Conservation (phyloP, 2,329 filamentous ascomycete genomes). For the Apiospora pterosperma region DNA sequence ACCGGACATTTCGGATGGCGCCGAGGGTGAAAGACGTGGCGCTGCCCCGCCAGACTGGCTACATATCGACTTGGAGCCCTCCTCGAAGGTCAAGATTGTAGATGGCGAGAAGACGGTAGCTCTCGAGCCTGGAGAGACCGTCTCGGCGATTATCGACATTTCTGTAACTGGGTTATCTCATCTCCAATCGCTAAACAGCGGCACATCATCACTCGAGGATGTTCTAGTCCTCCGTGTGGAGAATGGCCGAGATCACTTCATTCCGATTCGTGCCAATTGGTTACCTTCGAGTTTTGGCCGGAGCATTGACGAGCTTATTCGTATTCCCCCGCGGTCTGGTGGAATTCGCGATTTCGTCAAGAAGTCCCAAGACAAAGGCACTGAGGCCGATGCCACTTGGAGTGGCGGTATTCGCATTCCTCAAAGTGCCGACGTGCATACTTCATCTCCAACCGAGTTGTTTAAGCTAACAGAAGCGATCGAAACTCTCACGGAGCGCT, state of each 20-base stretch:
- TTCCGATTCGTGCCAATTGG: constrained; percentile 78
- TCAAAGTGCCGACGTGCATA: constrained; percentile 58
- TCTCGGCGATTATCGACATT: constrained; percentile 65
- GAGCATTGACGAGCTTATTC: constrained; percentile 83
- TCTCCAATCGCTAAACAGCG: constrained; percentile 69
- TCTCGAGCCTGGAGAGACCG: constrained; percentile 81
- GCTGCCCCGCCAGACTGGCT: constrained; percentile 22
- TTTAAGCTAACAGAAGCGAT: constrained; percentile 85
- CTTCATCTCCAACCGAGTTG: constrained; percentile 83
- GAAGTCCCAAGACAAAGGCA: constrained; percentile 23
- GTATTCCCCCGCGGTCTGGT: constrained; percentile 68
- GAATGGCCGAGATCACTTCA: constrained; percentile 86
- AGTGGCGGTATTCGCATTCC: constrained; percentile 39
- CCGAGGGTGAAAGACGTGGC: constrained; percentile 9
- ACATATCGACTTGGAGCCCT: constrained; percentile 18
- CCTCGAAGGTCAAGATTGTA: constrained; percentile 24
- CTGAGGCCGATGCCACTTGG: background rate
- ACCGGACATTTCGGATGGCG: constrained; percentile 47
- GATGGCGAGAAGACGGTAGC: constrained; percentile 49
- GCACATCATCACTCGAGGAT: constrained; percentile 67
- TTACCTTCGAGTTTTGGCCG: constrained; percentile 77
- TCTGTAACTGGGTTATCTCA: constrained; percentile 62
- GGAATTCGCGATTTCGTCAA: constrained; percentile 59
- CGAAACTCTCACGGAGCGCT: constrained; percentile 53
- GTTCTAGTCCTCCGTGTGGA: constrained; percentile 82